Base-by-base conservation (phyloP, 495 filamentous ascomycete genomes). In the Copromyces sp. region DNA sequence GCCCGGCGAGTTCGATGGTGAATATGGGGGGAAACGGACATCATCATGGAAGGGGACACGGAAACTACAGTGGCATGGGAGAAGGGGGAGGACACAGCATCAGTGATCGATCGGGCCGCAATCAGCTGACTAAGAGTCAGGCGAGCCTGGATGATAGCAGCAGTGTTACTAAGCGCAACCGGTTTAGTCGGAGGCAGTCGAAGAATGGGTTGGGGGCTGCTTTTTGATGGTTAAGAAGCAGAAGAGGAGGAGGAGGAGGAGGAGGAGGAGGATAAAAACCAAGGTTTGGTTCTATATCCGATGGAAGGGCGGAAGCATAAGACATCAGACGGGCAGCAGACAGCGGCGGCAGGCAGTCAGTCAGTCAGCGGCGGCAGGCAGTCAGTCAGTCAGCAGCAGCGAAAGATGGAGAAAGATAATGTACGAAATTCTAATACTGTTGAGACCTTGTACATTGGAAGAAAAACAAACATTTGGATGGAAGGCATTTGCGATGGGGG, bases 151-250 rank as follows among this genome's bases (percentile, higher is more conserved):
- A 86, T 42, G 90, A 93, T 42, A 87, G 86, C 20, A 77, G 86
- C 17, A 76, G 75, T 42, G 78, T 81, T 37, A 65, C 47, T 6
- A 59, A 86, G 76, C 87, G 89, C 69, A 93, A 96, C 80, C 86
- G 94, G 41, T 98, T 98, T 81, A 95, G 92, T 80, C 93, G 93
- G 79, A 86, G 94, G 73, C 92, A 95, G 82, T 94, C 91, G 9
- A 97, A 96, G 83, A 95, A 91, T 78, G 94, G 94, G 24, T 85
- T 97, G 37, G 92, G 93, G 14, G 90, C 94, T 42, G 75, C 78
- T 37, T 80, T 80, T 68, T 80, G 71, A 76, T 32, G 29, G 53
- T 32, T 61, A 24, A 16, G 7, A 24, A 24, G 24, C 0, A 24
- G 29, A 32, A 4, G 53, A 32, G 24, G 53, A 14, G 47, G 47